Conservation (phyloP, 352 stramenopile species). For the Globisporangium echinulatum region DNA sequence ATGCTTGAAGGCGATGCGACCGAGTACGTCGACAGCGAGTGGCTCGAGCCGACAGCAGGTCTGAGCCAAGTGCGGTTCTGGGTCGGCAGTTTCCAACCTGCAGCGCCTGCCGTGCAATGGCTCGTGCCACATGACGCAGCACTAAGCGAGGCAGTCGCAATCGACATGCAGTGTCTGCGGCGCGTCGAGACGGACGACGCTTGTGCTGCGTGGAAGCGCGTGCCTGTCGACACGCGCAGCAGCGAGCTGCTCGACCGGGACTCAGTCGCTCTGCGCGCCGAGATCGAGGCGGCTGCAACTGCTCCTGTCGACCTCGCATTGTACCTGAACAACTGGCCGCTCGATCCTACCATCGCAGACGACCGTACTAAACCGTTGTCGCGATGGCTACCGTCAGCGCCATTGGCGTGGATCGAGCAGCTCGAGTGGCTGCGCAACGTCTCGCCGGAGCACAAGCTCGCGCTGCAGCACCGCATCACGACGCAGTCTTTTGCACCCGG, state of each 20-base stretch:
- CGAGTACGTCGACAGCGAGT: conserved; percentile 53
- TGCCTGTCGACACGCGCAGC: conserved; percentile 17
- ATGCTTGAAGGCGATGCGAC: conserved; percentile 29
- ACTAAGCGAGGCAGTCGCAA: conserved; percentile 4
- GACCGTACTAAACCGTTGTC: too few species aligned
- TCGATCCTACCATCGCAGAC: not conserved
- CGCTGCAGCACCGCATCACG: conserved; percentile 12
- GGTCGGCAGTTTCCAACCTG: conserved; percentile 57
- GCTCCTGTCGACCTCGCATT: conserved; percentile 16
- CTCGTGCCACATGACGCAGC: conserved; percentile 6
- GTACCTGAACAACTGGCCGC: conserved; percentile 37
- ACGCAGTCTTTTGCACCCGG: conserved; percentile 13
- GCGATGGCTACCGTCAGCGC: not conserved
- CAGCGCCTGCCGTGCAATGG: conserved; percentile 52
- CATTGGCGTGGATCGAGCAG: conserved; percentile 15
- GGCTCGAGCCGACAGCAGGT: conserved; percentile 38
- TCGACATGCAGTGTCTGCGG: conserved; percentile 6
- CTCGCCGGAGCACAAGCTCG: conserved; percentile 1
- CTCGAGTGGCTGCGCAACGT: conserved; percentile 12
- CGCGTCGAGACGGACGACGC: not conserved
- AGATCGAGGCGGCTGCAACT: conserved; percentile 22
- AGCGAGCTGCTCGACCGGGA: conserved; percentile 42
- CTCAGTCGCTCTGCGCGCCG: conserved; percentile 25
- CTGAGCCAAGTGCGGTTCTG: conserved; percentile 44
- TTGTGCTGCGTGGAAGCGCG: conserved; percentile 1